phyloP scores from a whole-genome alignment of 2,329 filamentous ascomycete species.

The Coniochaeta sp. region DNA sequence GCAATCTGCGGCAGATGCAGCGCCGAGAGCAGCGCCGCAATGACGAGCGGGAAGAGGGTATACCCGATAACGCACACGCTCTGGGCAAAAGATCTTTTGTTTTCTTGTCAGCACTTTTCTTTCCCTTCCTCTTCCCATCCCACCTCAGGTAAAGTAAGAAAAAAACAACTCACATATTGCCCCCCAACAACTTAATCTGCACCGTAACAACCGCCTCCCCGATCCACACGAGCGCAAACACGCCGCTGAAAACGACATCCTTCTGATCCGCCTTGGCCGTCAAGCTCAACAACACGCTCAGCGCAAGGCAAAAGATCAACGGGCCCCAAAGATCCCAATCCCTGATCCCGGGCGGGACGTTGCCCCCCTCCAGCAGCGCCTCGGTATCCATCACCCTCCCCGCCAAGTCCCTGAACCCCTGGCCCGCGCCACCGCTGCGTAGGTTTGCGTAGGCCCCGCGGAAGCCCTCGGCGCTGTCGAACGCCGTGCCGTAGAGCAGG shows the following conservation, averaged over 20 bases:
- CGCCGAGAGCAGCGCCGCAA: constrained; percentile 84
- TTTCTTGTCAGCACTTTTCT: constrained; percentile 17
- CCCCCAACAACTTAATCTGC: constrained; percentile 93
- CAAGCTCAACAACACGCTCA: constrained; percentile 83
- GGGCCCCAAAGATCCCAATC: constrained; percentile 99
- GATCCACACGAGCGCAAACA: constrained; percentile 96
- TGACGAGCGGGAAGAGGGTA: constrained; percentile 92
- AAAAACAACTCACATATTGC: constrained; percentile 74
- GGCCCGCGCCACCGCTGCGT: constrained; percentile 47
- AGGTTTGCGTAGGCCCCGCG: constrained; percentile 57
- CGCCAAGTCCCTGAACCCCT: constrained; percentile 55
- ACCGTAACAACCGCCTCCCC: constrained; percentile 95
- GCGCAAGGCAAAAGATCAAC: constrained; percentile 82
- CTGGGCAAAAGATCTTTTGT: constrained; percentile 83
- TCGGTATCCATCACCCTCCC: constrained; percentile 59
- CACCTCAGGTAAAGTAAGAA: background rate
- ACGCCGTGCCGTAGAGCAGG: constrained; percentile 66
- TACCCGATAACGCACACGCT: constrained; percentile 98
- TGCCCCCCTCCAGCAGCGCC: constrained; percentile 49
- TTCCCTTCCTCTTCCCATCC: too few relatives aligned
- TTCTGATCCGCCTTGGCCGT: constrained; percentile 73
- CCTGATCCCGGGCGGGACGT: constrained; percentile 82
- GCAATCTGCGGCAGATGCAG: constrained; percentile 71
- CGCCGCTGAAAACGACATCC: constrained; percentile 86
- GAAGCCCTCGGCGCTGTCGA: constrained; percentile 45